Base-by-base conservation (phyloP, 2,329 filamentous ascomycete genomes). In the Cucurbitaria berberidis region DNA sequence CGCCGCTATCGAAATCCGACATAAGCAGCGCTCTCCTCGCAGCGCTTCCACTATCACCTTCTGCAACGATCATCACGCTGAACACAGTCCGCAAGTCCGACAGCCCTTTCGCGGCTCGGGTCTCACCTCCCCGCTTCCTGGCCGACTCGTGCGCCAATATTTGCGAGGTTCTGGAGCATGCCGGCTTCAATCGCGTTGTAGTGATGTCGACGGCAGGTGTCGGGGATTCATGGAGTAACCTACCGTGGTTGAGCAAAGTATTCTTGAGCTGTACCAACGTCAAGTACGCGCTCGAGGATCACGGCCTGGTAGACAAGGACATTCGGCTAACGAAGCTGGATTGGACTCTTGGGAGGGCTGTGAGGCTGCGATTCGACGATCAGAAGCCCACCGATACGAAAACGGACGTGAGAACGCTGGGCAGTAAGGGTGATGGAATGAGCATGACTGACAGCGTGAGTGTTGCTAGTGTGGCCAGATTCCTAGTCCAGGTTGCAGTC, bases 161-260 rank as follows among this genome's bases (percentile, higher is more conserved):
- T 49, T 58, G 55, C 45, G 51, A 48, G 41, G 51, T 48, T 49
- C 38, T 58, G 35, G 39, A 52, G 51, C 19, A 55, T 35, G 51
- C 51, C n/a, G 48, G 51, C 35, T 47, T 58, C 29, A n/a, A 34
- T 55, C 51, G 55, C 43, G 32, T 58, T 49, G 51, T 55, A 39
- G 55, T 58, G 26, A 55, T 55, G 55, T 58, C 55, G 21, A 58
- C 51, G 43, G 55, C 55, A 46, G 55, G 55, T 34, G 55, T 52
- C 19, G 55, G 55, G 24, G 48, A 58, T 55, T 58, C 51, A 27
- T 53, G 53, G 49, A 32, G n/a, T 38, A 53, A 44, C 27, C 36
- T 57, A 50, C 53, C 53, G 27, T 53, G 45, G 45, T 21, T 55
- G 32, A 39, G 34, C 26, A 58, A 52, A 35, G 48, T 15, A 16